phyloP scores from a whole-genome alignment of 768 basidiomycete genomes.

The Lentinus brumalis region DNA sequence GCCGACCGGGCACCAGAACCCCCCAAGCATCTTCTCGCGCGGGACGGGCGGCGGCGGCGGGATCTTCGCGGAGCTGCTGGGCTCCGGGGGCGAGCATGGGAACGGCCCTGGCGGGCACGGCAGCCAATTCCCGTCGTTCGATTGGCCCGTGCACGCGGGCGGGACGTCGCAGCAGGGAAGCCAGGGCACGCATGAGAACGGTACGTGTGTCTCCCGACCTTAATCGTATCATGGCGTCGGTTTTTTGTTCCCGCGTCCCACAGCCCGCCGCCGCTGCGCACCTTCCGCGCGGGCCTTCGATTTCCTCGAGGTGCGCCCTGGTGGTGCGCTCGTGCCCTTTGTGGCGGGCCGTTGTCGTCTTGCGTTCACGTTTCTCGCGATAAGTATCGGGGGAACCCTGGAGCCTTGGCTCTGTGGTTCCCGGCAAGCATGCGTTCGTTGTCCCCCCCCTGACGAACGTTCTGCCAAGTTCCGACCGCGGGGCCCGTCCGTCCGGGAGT shows the following conservation, averaged over 20 bases:
- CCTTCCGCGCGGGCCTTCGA: not conserved
- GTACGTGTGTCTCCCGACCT: slow-evolving; percentile 7
- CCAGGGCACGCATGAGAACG: slow-evolving; percentile 19
- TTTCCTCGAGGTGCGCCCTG: no score
- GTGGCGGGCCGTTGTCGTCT: not conserved
- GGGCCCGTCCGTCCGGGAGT: not conserved
- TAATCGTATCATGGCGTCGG: not conserved
- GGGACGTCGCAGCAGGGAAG: slow-evolving; percentile 12
- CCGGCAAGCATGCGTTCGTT: not conserved
- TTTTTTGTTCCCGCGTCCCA: not conserved
- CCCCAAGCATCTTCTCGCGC: slow-evolving; percentile 8
- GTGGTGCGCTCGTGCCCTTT: no score
- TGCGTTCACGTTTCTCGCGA: not conserved
- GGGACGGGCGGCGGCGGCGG: slow-evolving; percentile 18
- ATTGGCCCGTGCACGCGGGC: slow-evolving; percentile 28
- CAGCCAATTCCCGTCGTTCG: slow-evolving; percentile 22
- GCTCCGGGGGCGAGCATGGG: slow-evolving; percentile 16
- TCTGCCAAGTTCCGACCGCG: not conserved
- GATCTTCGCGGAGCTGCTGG: slow-evolving; percentile 28
- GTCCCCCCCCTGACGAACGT: not conserved
- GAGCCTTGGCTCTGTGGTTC: not conserved
- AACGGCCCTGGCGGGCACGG: slow-evolving; percentile 11
- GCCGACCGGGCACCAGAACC: slow-evolving; percentile 18
- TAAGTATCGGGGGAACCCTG: not conserved
- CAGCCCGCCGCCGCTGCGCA: not conserved